A percentile compares a stretch with the other conserved stretches of the same genome.
Evolutionary conservation across 148 eudicot genomes (phyloP).

Genomic region (Silene latifolia): DNA sequence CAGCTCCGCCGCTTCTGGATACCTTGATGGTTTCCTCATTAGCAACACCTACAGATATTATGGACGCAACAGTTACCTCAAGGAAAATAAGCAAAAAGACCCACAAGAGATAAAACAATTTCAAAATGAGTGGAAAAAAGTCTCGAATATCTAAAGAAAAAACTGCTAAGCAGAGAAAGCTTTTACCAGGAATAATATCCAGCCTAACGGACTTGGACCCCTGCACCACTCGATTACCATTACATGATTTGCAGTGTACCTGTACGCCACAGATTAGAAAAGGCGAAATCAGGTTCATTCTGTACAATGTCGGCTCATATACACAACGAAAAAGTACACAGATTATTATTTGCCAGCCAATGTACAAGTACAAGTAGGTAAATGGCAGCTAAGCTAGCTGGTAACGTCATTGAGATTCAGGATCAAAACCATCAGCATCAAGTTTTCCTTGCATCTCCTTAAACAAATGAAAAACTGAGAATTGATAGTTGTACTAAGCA

Average conservation of each 20-base stretch:
- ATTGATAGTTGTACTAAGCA: background rate
- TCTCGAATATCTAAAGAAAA: background rate
- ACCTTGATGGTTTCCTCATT: constrained; percentile 62
- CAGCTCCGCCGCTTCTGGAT: constrained; percentile 78
- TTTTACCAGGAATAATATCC: constrained; percentile 40
- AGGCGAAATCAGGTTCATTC: background rate
- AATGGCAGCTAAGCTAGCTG: background rate
- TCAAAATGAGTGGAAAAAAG: background rate
- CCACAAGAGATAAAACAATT: background rate
- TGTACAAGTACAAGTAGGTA: background rate
- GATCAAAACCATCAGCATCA: background rate
- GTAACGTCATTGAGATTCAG: background rate
- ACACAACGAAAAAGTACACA: background rate
- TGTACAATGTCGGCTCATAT: background rate
- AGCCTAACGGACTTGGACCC: constrained; percentile 40
- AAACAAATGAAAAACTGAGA: background rate
- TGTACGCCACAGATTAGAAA: constrained; percentile 17
- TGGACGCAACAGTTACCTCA: background rate
- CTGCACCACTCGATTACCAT: constrained; percentile 34
- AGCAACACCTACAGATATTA: constrained; percentile 58
- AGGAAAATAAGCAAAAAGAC: background rate
- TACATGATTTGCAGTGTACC: constrained; percentile 38
- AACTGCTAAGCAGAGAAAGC: constrained; percentile 3
- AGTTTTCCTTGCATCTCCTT: no score
- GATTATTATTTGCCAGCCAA: background rate